A percentile compares a stretch with the other conserved stretches of the same genome.
Conservation (phyloP, 1,284 basidiomycete genomes). For the Psilocybe mexicana region DNA sequence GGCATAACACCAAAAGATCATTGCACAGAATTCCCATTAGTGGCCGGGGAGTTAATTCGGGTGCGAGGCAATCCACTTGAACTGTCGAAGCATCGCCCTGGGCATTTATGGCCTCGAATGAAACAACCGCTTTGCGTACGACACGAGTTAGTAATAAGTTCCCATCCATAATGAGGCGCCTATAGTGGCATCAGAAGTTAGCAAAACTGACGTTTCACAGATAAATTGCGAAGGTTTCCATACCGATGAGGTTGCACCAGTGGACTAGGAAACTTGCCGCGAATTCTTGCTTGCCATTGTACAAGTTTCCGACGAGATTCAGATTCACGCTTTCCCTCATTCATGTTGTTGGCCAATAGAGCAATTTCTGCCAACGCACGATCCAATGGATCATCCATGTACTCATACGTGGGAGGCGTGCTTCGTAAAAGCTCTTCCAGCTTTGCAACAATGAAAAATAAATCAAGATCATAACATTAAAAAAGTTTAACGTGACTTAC, state of each 20-base stretch:
- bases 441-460: conserved; percentile 38
- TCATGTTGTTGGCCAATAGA: conserved; percentile 89
- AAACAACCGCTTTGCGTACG: conserved; percentile 86
- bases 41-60: conserved; percentile 75
- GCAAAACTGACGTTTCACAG: background rate
- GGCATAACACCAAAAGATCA: conserved; percentile 88
- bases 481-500: conserved; percentile 41
- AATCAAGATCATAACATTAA: background rate
- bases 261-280: conserved; percentile 90
- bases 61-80: conserved; percentile 87
- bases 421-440: conserved; percentile 82
- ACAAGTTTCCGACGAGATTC: conserved; percentile 89
- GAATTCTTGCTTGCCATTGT: conserved; percentile 90
- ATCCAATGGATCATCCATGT: conserved; percentile 81
- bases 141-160: conserved; percentile 81
- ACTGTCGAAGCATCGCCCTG: conserved; percentile 78
- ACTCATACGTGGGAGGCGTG: conserved; percentile 76
- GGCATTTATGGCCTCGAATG: conserved; percentile 78
- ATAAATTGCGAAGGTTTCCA: conserved; percentile 20
- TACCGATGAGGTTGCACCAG: conserved; percentile 96
- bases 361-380: conserved; percentile 85
- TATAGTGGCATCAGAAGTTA: conserved; percentile 29
- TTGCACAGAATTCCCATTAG: conserved; percentile 86
- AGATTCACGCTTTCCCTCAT: conserved; percentile 93
- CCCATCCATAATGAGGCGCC: conserved; percentile 88